Base-by-base conservation (phyloP, 257 asterid genomes). In the Ocimum tenuiflorum region DNA sequence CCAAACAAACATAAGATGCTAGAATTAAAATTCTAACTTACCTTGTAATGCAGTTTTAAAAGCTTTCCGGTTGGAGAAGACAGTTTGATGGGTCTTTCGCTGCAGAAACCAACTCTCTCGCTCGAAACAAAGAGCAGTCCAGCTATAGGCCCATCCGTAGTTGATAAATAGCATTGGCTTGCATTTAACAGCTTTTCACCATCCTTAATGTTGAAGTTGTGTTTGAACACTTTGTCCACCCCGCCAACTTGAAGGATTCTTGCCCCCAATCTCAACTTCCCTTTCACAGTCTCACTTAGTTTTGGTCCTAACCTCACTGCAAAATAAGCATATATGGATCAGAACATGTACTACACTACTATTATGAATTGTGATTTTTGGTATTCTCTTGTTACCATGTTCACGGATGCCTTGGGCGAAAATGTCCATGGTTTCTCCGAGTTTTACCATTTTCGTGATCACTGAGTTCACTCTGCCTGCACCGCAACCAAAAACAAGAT, bases 101-200 rank as follows among this genome's bases (percentile, higher is more conserved):
- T 78, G 71, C 79, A 78, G 53, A 78, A 78, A 35, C 78, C 74
- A 8, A 79, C 49, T 68, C 72, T 72, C 17, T 72, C 20, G 2
- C 27, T 79, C 1, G 78, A 79, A 27, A 75, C 42, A 8, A 75
- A 75, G 22, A 71, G 65, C 0, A 72, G 71, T n/a, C 81, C 78
- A 3, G 76, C 80, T 38, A 75, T 79, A 1, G 76, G 83, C 33
- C 80, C 83, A 0, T 38, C 63, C 9, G 83, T 75, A 3, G 83
- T 75, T 7, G 71, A 79, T 48, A 79, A 52, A 56, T 69, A 73
- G 65, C 83, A 75, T 41, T 72, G 76, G 20, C 65, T 63, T 63
- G 76, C 83, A 46, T 54, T 67, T 17, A 75, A 39, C 60, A 79
- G 70, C 23, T 71, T 75, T 18, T 78, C 83, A 8, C 70, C 76